A percentile compares a stretch with the other conserved stretches of the same genome.
Evolutionary conservation across 139 green algal species (phyloP).

Genomic region (Coelastrella sp.): DNA sequence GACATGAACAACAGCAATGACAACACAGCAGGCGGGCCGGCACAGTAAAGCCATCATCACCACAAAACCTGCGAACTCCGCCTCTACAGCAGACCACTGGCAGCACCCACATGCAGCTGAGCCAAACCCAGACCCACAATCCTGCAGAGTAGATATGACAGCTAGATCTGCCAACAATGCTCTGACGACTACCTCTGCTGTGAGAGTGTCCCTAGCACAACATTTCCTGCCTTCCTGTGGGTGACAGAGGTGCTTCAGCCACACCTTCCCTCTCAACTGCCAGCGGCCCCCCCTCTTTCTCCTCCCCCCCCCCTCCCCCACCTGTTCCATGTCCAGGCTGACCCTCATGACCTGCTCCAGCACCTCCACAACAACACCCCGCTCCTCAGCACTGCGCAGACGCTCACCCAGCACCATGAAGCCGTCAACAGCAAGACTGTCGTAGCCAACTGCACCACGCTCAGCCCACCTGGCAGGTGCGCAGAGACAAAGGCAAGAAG

Average conservation of each 20-base stretch:
- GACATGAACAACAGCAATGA: not conserved
- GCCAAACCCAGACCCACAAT: too few relatives aligned
- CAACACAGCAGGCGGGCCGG: not conserved
- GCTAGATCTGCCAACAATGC: too few relatives aligned
- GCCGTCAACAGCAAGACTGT: slow-evolving; percentile 91
- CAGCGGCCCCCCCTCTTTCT: too few relatives aligned
- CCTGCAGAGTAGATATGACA: too few relatives aligned
- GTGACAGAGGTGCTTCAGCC: too few relatives aligned
- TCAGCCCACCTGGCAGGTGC: slow-evolving; percentile 75
- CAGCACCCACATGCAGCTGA: too few relatives aligned
- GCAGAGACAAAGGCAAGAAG: slow-evolving; percentile 69
- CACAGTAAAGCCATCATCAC: not conserved
- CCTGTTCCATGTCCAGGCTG: slow-evolving; percentile 77
- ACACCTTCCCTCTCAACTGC: too few relatives aligned
- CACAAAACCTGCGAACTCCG: not conserved
- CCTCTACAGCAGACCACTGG: not conserved
- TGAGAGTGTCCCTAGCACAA: too few relatives aligned
- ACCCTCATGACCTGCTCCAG: slow-evolving; percentile 41
- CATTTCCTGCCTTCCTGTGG: too few relatives aligned
- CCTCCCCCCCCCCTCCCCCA: not conserved
- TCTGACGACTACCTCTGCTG: too few relatives aligned
- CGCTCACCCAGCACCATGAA: slow-evolving; percentile 94
- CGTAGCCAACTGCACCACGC: slow-evolving; percentile 84
- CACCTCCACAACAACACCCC: slow-evolving; percentile 78
- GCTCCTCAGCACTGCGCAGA: slow-evolving; percentile 81